These are phyloP conservation scores for Suillus subaureus DNA, from an alignment of 768 basidiomycete genomes.

Conservation along the genomic window DNA sequence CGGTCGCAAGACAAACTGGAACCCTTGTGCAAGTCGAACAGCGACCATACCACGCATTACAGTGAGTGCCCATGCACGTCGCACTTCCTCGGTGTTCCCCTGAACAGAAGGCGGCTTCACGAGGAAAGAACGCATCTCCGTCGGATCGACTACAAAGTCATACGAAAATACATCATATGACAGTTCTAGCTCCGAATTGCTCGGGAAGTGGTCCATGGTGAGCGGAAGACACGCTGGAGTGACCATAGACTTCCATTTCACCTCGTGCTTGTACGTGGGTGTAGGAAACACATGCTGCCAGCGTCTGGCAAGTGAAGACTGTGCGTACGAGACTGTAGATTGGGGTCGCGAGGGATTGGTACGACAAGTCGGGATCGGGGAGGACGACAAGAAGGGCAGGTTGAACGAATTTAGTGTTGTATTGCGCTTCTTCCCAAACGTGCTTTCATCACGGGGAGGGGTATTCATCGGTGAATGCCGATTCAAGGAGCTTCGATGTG, in stretches of 20 bases:
- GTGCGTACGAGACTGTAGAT: slow-evolving; percentile 57
- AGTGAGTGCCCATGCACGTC: slow-evolving; percentile 71
- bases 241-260: slow-evolving; percentile 90
- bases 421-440: slow-evolving; percentile 56
- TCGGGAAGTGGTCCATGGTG: slow-evolving; percentile 88
- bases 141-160: slow-evolving; percentile 82
- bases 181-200: slow-evolving; percentile 69
- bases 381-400: slow-evolving; percentile 52
- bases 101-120: slow-evolving; percentile 61
- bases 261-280: slow-evolving; percentile 74
- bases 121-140: slow-evolving; percentile 86
- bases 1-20: slow-evolving; percentile 82
- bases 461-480: slow-evolving; percentile 68
- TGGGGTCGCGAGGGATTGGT: slow-evolving; percentile 73
- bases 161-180: slow-evolving; percentile 85
- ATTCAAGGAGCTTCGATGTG: slow-evolving; percentile 50
- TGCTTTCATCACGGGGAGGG: slow-evolving; percentile 69
- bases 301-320: slow-evolving; percentile 76
- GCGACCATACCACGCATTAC: slow-evolving; percentile 95
- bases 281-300: slow-evolving; percentile 89
- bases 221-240: slow-evolving; percentile 89
- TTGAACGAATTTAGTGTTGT: slow-evolving; percentile 38
- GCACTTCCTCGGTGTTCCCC: slow-evolving; percentile 55
- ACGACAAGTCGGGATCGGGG: slow-evolving; percentile 37
- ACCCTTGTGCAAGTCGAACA: slow-evolving; percentile 89